A percentile compares a stretch with the other conserved stretches of the same genome.
Conservation (phyloP, 345 rosid species). For the Brassica juncea region DNA sequence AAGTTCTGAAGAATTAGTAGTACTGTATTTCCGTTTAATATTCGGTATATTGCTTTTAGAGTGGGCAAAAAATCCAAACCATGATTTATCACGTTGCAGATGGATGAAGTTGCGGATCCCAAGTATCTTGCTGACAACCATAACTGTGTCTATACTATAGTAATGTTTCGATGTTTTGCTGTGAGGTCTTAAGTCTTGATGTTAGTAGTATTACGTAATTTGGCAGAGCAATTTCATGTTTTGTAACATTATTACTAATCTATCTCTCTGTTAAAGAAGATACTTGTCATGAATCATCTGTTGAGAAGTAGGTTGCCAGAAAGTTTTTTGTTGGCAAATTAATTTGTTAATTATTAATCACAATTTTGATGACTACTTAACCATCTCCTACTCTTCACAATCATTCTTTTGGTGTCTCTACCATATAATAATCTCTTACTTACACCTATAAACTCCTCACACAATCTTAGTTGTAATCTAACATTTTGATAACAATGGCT, state of each 20-base stretch:
- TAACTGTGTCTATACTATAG: neutral
- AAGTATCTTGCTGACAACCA: no score
- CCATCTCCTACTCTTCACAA: constrained; percentile 66
- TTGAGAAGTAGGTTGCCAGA: constrained; percentile 60
- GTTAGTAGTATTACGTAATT: neutral
- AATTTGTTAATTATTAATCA: constrained; percentile 36
- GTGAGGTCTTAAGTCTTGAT: neutral
- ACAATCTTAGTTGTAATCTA: constrained; percentile 1
- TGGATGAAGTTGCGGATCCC: no score
- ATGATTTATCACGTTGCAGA: no score
- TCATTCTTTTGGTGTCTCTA: constrained; percentile 68
- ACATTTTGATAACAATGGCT: constrained; percentile 50
- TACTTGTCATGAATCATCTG: constrained; percentile 64
- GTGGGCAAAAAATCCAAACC: no score
- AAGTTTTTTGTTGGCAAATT: neutral
- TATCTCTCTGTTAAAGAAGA: constrained; percentile 47
- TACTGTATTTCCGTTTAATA: no score
- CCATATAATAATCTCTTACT: constrained; percentile 59
- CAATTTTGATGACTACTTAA: constrained; percentile 69
- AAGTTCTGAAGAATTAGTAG: no score
- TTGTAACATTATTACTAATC: neutral
- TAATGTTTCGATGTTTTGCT: neutral
- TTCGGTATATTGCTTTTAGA: no score
- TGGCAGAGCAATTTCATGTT: neutral
- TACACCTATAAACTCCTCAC: constrained; percentile 43